Evolutionary conservation across 1,139 yeast species (phyloP).

Genomic region (Pichia norvegensis): DNA sequence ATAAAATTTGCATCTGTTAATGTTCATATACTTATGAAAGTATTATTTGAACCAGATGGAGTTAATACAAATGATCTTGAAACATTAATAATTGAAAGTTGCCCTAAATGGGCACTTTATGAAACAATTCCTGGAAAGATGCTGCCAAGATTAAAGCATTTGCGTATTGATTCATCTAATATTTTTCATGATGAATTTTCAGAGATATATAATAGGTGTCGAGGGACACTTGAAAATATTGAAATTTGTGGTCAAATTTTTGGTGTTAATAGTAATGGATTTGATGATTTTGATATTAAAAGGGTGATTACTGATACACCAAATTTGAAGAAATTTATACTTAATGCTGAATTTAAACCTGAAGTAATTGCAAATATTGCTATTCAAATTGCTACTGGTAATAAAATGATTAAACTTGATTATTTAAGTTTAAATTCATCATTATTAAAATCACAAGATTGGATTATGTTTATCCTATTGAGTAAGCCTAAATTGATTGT

Average conservation of each 20-base stretch:
- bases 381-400: conserved; percentile 2
- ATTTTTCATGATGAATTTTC: background rate
- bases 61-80: background rate
- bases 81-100: background rate
- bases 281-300: background rate
- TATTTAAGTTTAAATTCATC: conserved; percentile 1
- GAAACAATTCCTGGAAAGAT: no score
- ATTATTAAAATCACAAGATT: background rate
- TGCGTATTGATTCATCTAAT: background rate
- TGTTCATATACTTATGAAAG: no score
- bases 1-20: no score
- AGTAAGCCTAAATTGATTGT: conserved; percentile 3
- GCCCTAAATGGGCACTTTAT: background rate
- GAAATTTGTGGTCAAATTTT: background rate
- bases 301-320: background rate
- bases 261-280: background rate
- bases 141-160: background rate
- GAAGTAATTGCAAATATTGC: background rate
- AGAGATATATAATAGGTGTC: background rate
- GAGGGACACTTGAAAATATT: background rate
- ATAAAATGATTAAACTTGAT: background rate
- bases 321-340: background rate
- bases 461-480: conserved; percentile 1
- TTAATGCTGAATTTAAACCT: background rate
- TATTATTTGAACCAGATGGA: background rate